Conservation (phyloP, 331 rosid species). For the Malus hybrid region DNA sequence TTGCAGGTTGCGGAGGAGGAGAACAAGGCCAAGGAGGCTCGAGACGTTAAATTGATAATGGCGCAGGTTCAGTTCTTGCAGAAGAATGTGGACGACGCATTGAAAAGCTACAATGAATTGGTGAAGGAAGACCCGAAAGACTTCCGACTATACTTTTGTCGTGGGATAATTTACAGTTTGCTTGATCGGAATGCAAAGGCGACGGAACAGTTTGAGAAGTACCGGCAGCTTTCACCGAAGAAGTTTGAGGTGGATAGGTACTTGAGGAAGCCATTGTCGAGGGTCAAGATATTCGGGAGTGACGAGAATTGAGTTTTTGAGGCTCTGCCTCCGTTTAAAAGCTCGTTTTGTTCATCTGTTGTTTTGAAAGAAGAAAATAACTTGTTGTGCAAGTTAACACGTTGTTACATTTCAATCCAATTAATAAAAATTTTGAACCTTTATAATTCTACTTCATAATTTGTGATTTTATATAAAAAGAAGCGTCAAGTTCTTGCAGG, state of each 20-base stretch:
- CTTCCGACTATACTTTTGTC: too few relatives aligned
- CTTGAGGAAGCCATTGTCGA: slow-evolving; percentile 64
- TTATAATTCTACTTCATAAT: background rate
- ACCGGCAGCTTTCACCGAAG: slow-evolving; percentile 67
- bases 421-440: too few relatives aligned
- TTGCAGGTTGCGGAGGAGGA: slow-evolving; percentile 54
- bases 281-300: slow-evolving; percentile 55
- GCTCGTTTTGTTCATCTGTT: background rate
- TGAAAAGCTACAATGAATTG: too few relatives aligned
- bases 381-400: background rate
- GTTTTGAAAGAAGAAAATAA: background rate
- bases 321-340: background rate
- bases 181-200: too few relatives aligned
- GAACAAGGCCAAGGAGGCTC: slow-evolving; percentile 49
- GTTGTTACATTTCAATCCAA: background rate
- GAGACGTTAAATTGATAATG: slow-evolving; percentile 74
- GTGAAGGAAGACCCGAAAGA: too few relatives aligned
- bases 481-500: background rate
- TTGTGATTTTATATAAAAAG: background rate
- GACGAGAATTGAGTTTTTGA: slow-evolving; percentile 47
- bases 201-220: too few relatives aligned
- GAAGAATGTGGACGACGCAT: too few relatives aligned
- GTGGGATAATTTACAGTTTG: too few relatives aligned
- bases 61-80: too few relatives aligned
- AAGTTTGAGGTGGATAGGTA: slow-evolving; percentile 87